Evolutionary conservation across 2,329 filamentous ascomycete species (phyloP), one percentile per base, ranked within the genome.

Genomic region (Fusarium sp.): DNA sequence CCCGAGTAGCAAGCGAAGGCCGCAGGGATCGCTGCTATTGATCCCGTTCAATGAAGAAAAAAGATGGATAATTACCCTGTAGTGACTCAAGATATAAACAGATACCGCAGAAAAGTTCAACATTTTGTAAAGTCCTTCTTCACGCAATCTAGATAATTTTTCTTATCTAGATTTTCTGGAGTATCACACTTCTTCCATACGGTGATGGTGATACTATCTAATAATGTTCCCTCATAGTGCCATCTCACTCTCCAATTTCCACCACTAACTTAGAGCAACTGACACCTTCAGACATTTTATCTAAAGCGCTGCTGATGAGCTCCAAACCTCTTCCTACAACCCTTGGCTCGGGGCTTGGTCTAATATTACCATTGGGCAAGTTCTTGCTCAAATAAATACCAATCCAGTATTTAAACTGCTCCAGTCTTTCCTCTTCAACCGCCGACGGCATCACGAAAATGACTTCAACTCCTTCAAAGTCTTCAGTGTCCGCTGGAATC

Each of bases 191-290:
- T 28, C 28, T 28, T 28, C 28, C 9, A 28, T 28, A 28, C 28
- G 28, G 28, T 8, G 28, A 5, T 16, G 11, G 6, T 16, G 3
- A 5, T 1, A 15, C 9, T 28, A 2, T 12, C 16, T 1, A 0
- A 2, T 16, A 13, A 21, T 6, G 18, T 4, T 42, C 6, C 4
- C 3, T 6, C 1, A 8, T 19, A 2, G 5, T 52, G 4, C 12
- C 0, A 35, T 15, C 15, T 78, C 38, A 84, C 54, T 81, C 77
- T 1, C 65, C 69, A 76, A 85, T 37, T 63, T 86, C 81, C 54
- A 85, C 73, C 42, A 86, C 78, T 62, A 86, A 77, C 75, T 86
- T 86, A 0, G 74, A 79, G 67, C 84, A 85, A 49, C 83, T 86
- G 18, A 86, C 83, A 0, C 85, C 84, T n/a, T 35, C 60, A 2